phyloP scores from a whole-genome alignment of 1,284 basidiomycete genomes.

The Ustilago tritici region DNA sequence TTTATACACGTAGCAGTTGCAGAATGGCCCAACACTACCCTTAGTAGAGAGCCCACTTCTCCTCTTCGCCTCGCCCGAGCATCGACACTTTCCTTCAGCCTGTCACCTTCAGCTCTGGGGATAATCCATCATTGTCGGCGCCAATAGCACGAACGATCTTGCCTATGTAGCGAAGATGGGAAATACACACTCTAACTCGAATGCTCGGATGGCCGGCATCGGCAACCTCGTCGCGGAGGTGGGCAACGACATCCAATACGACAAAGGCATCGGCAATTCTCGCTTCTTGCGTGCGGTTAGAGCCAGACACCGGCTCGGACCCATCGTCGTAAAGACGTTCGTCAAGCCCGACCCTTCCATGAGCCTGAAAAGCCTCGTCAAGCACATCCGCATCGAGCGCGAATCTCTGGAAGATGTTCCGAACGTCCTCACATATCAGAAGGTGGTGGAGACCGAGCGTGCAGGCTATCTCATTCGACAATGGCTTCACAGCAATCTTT shows the following conservation, averaged over 20 bases:
- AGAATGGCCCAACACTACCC: background rate
- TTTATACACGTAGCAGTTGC: background rate
- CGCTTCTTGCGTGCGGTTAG: conserved; percentile 93
- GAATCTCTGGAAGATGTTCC: conserved; percentile 85
- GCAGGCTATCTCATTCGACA: conserved; percentile 95
- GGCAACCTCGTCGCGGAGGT: conserved; percentile 61
- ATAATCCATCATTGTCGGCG: no score
- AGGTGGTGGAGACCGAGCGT: conserved; percentile 93
- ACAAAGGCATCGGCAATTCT: conserved; percentile 80
- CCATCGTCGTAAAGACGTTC: conserved; percentile 83
- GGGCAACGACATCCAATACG: conserved; percentile 64
- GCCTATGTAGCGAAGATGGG: conserved; percentile 37
- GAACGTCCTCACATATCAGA: conserved; percentile 90
- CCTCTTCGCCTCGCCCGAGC: background rate
- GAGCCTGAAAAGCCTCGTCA: conserved; percentile 77
- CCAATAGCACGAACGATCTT: background rate
- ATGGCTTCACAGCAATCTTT: conserved; percentile 93
- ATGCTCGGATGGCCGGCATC: conserved; percentile 53
- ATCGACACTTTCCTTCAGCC: background rate
- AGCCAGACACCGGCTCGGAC: conserved; percentile 79
- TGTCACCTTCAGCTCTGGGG: background rate
- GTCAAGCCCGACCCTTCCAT: conserved; percentile 82
- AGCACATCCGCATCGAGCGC: conserved; percentile 80
- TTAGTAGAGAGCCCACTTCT: background rate
- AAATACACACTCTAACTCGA: conserved; percentile 52